These are phyloP conservation scores for Torulaspora quercuum DNA, from an alignment of 805 yeast genomes.

Conservation along the genomic window DNA sequence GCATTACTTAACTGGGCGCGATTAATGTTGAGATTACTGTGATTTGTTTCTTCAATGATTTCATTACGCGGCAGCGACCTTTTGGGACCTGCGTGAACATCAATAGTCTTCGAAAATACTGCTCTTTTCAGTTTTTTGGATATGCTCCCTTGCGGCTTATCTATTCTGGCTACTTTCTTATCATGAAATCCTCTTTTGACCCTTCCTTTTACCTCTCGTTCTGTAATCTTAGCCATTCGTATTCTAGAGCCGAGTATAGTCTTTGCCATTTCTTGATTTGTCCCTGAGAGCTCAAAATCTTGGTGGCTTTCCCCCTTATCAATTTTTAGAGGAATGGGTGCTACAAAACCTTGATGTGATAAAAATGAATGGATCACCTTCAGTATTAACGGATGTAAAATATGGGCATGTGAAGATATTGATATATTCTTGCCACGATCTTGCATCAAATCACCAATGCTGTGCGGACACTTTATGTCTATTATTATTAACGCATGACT, in stretches of 20 bases:
- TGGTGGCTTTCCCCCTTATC: neutral
- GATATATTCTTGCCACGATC: conserved; percentile 39
- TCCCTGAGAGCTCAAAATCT: neutral
- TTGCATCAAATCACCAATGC: conserved; percentile 40
- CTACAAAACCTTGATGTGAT: conserved; percentile 21
- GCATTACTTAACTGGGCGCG: conserved; percentile 25
- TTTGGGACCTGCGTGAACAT: too few relatives aligned
- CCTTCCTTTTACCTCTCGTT: conserved; percentile 2
- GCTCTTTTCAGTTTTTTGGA: too few relatives aligned
- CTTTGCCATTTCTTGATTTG: neutral
- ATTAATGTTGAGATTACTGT: conserved; percentile 4
- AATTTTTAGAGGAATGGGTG: neutral
- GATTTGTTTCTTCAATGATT: too few relatives aligned
- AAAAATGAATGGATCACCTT: conserved; percentile 35
- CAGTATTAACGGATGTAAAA: conserved; percentile 34
- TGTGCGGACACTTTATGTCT: conserved; percentile 29
- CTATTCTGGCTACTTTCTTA: too few relatives aligned
- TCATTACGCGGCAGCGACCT: too few relatives aligned
- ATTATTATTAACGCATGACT: conserved; percentile 42
- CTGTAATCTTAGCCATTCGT: conserved; percentile 6
- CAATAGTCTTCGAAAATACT: too few relatives aligned
- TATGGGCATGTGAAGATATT: conserved; percentile 26
- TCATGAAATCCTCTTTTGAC: too few relatives aligned
- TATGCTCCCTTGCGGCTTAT: too few relatives aligned
- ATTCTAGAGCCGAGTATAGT: conserved; percentile 4